phyloP scores from a whole-genome alignment of 2,329 filamentous ascomycete species.

The Byssoonygena ceratinophila region DNA sequence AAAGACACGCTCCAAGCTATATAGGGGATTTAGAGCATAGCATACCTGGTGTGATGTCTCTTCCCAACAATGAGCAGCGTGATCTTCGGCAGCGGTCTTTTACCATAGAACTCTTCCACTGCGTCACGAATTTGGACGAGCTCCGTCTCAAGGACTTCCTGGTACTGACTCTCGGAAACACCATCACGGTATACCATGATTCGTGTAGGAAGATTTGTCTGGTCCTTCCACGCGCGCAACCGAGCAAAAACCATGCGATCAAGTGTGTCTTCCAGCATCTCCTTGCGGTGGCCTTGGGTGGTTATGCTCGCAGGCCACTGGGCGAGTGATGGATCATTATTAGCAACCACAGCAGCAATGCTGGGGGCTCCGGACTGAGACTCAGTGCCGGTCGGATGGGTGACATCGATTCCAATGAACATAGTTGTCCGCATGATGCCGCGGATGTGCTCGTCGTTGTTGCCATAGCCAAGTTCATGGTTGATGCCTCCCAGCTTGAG shows the following conservation, averaged over 20 bases:
- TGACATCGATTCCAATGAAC: conserved; percentile 79
- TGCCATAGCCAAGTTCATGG: conserved; percentile 50
- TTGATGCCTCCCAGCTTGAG: conserved; percentile 63
- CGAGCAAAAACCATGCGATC: conserved; percentile 52
- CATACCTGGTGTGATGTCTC: conserved; percentile 63
- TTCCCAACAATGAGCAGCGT: conserved; percentile 75
- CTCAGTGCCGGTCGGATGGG: conserved; percentile 62
- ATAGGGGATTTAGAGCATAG: background rate
- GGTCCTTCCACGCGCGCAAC: conserved; percentile 52
- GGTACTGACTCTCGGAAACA: conserved; percentile 76
- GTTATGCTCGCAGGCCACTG: conserved; percentile 71
- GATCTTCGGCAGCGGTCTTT: conserved; percentile 46
- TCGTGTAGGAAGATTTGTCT: conserved; percentile 48
- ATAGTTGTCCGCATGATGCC: conserved; percentile 61
- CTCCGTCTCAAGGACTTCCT: conserved; percentile 56
- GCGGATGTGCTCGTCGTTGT: conserved; percentile 42
- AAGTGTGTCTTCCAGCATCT: conserved; percentile 57
- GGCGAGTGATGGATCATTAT: conserved; percentile 54
- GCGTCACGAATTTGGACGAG: conserved; percentile 47
- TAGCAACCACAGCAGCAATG: conserved; percentile 71
- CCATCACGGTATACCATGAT: conserved; percentile 82
- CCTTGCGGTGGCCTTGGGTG: conserved; percentile 51
- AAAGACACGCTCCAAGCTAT: background rate
- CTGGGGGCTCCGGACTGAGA: conserved; percentile 54
- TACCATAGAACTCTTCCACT: conserved; percentile 49